Conservation (phyloP, 106 monocot species). For the Allium sativum region DNA sequence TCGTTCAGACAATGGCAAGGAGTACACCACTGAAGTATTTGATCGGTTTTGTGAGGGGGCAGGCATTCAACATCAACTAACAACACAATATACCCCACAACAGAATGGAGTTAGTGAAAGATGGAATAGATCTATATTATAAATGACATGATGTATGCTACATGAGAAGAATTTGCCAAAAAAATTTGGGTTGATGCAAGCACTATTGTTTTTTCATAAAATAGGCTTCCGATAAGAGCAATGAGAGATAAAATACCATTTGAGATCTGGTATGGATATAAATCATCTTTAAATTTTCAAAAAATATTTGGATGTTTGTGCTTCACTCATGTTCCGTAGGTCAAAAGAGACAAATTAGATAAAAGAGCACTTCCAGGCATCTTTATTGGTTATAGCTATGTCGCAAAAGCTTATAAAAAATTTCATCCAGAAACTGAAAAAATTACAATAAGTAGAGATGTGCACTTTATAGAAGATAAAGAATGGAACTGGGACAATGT, state of each 20-base stretch:
- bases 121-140: neutral
- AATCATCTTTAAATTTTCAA: conserved; percentile 2
- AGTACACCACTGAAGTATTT: conserved; percentile 1
- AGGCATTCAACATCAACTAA: conserved; percentile 3
- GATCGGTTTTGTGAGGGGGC: neutral
- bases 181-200: neutral
- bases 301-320: conserved; percentile 5
- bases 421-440: conserved; percentile 8
- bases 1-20: conserved; percentile 2
- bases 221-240: too few species aligned
- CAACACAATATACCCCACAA: neutral
- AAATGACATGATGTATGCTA: conserved; percentile 7
- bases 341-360: conserved; percentile 4
- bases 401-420: conserved; percentile 10
- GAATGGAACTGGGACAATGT: conserved; percentile 4
- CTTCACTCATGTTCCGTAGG: conserved; percentile 4
- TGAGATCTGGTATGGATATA: conserved; percentile 4
- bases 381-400: conserved; percentile 7
- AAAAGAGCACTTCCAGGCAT: conserved; percentile 4
- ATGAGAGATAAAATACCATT: neutral
- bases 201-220: conserved; percentile 1
- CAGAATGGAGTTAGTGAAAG: conserved; percentile 6
- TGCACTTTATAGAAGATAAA: conserved; percentile 8
- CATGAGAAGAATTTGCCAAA: conserved; percentile 1
- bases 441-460: conserved; percentile 7